Evolutionary conservation across 257 asterid species (phyloP), one percentile per base, ranked within the genome.

Genomic region (Apocynum venetum): DNA sequence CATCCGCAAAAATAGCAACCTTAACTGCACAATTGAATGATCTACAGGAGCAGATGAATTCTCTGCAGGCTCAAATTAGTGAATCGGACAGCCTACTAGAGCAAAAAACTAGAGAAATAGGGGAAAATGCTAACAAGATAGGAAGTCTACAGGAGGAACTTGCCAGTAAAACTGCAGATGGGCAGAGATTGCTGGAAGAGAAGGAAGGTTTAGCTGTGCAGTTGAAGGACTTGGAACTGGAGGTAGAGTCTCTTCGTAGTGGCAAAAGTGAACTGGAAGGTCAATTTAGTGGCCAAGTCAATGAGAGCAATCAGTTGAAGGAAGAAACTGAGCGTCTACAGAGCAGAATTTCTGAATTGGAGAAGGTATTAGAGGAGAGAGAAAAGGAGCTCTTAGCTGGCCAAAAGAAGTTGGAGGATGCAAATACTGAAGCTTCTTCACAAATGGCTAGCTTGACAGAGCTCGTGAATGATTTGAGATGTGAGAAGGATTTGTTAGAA

Each of bases 111-210:
- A 80, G 79, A 75, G 93, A 89, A 87, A 75, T 83, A 53, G 84
- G 88, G 47, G 88, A 82, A 77, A 75, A 78, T 68, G 67, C 81
- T 47, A 76, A 72, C 81, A 90, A 85, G 81, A 80, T 88, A 25
- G 97, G 83, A 75, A 83, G 73, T 78, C 80, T 88, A 76, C 85
- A 84, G 77, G 83, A 80, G 84, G 93, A 89, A 80, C 74, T 88
- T 75, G 87, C 79, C 36, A 70, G 61, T 53, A 82, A 73, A 68
- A 65, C 31, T 49, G 31, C 61, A 2, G 82, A 81, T 73, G 81
- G 60, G n/a, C 73, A 77, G 56, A 77, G 82, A 77, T 73, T 72
- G 75, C 38, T 51, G 52, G 78, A 75, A 52, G 80, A 79, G 68
- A 79, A 63, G 38, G 81, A 65, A 71, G 40, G 59, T 82, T 64